A percentile compares a stretch with the other conserved stretches of the same genome.
Evolutionary conservation across 495 filamentous ascomycete species (phyloP).

Genomic region (Aspergillus homomorphus): DNA sequence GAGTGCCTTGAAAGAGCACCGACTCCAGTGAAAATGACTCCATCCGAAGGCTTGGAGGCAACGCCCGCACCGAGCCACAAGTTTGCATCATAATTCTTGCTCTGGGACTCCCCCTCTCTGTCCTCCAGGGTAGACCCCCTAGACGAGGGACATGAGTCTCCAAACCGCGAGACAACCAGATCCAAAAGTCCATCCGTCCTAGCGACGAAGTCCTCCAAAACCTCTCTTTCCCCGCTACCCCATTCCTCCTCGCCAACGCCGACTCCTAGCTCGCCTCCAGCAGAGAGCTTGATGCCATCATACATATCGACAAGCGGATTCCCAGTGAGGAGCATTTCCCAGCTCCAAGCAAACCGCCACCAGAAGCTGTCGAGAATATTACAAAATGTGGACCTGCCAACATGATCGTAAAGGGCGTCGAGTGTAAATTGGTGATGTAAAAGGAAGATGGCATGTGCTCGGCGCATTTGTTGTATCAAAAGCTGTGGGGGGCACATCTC

Average conservation of each 20-base stretch:
- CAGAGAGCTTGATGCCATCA: conserved; percentile 83
- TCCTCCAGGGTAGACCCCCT: conserved; percentile 12
- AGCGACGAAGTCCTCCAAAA: conserved; percentile 76
- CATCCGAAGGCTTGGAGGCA: conserved; percentile 67
- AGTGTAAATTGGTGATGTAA: conserved; percentile 78
- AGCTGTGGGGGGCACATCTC: conserved; percentile 83
- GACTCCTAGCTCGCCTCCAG: conserved; percentile 84
- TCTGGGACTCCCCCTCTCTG: neutral
- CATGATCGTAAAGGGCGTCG: conserved; percentile 58
- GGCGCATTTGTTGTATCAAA: conserved; percentile 73
- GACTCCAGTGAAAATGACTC: conserved; percentile 77
- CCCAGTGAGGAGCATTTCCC: conserved; percentile 87
- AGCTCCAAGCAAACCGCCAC: conserved; percentile 73
- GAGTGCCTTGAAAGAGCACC: conserved; percentile 64
- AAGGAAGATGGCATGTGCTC: conserved; percentile 80
- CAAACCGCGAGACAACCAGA: conserved; percentile 82
- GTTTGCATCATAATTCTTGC: conserved; percentile 8
- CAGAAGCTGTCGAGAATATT: conserved; percentile 73
- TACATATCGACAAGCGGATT: conserved; percentile 79
- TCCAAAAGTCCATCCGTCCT: conserved; percentile 70
- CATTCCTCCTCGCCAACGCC: conserved; percentile 93
- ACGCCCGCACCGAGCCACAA: conserved; percentile 65
- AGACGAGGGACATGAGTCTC: conserved; percentile 39
- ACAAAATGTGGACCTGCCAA: conserved; percentile 60
- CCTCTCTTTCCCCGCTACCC: conserved; percentile 86